Percentiles rank a stretch among this genome's conserved stretches.
Conservation (phyloP, 163 green algal species). For the Trebouxiophyceae sp. region DNA sequence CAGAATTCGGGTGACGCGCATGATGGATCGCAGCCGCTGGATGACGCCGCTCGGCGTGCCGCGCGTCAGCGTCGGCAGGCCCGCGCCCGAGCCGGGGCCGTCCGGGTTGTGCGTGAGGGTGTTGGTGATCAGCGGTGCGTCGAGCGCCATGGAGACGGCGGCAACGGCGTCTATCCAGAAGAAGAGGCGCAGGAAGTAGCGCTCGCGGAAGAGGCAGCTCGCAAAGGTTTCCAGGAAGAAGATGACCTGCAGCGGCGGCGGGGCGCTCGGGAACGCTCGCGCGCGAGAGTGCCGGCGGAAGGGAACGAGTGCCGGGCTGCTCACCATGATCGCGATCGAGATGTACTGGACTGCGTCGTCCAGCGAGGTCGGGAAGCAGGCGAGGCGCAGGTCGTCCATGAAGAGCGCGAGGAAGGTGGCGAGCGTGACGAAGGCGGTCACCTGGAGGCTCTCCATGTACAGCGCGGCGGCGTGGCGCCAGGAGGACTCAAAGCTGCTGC, state of each 20-base stretch:
- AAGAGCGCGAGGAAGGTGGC: conserved; percentile 17
- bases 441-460: conserved; percentile 14
- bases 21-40: conserved; percentile 16
- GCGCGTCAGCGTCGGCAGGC: neutral
- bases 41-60: conserved; percentile 5
- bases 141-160: conserved; percentile 68
- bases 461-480: neutral
- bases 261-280: neutral
- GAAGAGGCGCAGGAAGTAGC: conserved; percentile 82
- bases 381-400: conserved; percentile 68
- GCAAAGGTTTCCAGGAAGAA: conserved; percentile 27
- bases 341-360: conserved; percentile 61
- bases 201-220: conserved; percentile 51
- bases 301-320: neutral
- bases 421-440: conserved; percentile 12
- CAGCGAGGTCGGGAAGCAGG: conserved; percentile 37
- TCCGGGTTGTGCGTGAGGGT: neutral
- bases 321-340: conserved; percentile 47
- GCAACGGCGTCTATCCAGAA: conserved; percentile 84
- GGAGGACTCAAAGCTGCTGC: neutral
- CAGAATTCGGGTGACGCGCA: conserved; percentile 69
- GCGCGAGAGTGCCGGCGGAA: conserved; percentile 54
- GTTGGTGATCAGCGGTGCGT: conserved; percentile 51
- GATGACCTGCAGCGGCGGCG: conserved; percentile 5
- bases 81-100: neutral